Percentiles rank a stretch among this genome's conserved stretches.
phyloP scores from a whole-genome alignment of 441 rosid genomes.

The Biscutella auriculata region DNA sequence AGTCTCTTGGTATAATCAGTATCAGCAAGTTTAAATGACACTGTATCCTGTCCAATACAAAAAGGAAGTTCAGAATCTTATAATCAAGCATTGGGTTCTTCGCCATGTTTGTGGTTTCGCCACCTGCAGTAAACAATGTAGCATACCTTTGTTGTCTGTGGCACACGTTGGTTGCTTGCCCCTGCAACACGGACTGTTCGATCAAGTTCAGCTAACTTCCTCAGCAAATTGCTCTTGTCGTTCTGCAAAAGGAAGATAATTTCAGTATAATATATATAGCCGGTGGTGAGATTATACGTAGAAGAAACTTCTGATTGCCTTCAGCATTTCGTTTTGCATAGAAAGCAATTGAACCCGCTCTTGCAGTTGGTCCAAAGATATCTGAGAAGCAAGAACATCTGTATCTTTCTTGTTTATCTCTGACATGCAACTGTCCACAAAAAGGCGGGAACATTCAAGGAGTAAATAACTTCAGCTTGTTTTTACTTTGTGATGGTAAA shows the following conservation, averaged over 20 bases:
- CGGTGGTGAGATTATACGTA: neutral
- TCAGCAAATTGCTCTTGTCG: constrained; percentile 65
- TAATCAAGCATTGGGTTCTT: neutral
- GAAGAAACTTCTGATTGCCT: constrained; percentile 27
- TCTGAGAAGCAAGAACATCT: constrained; percentile 50
- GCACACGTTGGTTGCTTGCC: constrained; percentile 27
- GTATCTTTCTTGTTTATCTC: constrained; percentile 51
- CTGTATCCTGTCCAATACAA: constrained; percentile 35
- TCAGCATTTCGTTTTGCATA: constrained; percentile 76
- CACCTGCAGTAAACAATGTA: neutral
- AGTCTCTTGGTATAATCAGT: constrained; percentile 33
- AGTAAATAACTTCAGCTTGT: too few species aligned
- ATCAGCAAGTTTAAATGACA: constrained; percentile 23
- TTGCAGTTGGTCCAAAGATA: constrained; percentile 58
- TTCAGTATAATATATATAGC: neutral
- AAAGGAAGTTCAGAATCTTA: neutral
- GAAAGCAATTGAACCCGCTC: constrained; percentile 74
- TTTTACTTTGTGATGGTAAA: too few species aligned
- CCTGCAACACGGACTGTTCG: constrained; percentile 38
- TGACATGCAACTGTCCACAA: constrained; percentile 36
- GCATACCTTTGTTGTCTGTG: constrained; percentile 26
- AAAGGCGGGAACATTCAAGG: neutral
- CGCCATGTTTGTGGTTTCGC: neutral
- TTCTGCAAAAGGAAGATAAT: constrained; percentile 28
- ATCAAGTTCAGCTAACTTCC: constrained; percentile 61